Evolutionary conservation across 768 basidiomycete species (phyloP).

Genomic region (Tubosaeta sp.): DNA sequence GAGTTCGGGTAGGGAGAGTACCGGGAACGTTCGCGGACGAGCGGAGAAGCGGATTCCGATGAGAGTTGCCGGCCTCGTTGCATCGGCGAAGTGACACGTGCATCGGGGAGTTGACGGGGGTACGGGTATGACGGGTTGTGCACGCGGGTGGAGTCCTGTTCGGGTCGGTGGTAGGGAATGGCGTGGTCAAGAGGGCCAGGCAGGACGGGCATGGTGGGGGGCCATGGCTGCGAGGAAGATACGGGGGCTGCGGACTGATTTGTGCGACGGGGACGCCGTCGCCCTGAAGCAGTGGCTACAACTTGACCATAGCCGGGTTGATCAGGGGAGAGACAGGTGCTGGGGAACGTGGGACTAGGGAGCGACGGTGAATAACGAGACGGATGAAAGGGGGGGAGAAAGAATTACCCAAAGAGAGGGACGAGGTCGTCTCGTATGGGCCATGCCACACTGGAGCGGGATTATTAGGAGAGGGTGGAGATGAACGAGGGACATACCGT

Average conservation of each 20-base stretch:
- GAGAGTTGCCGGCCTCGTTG: slow-evolving; percentile 27
- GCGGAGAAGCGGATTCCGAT: slow-evolving; percentile 23
- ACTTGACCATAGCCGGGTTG: slow-evolving; percentile 87
- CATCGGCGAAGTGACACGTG: slow-evolving; percentile 28
- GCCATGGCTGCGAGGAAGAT: slow-evolving; percentile 41
- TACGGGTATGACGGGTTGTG: slow-evolving; percentile 28
- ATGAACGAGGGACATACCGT: slow-evolving; percentile 48
- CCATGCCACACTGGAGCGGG: slow-evolving; percentile 69
- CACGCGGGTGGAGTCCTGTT: slow-evolving; percentile 25
- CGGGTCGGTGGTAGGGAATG: slow-evolving; percentile 21
- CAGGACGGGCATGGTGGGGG: slow-evolving; percentile 36
- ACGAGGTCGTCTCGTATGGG: slow-evolving; percentile 80
- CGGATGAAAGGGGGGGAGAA: not conserved
- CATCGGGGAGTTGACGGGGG: slow-evolving; percentile 26
- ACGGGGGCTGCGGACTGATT: slow-evolving; percentile 37
- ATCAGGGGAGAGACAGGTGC: slow-evolving; percentile 78
- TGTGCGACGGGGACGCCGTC: slow-evolving; percentile 56
- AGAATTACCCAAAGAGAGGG: slow-evolving; percentile 78
- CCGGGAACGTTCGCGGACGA: slow-evolving; percentile 27
- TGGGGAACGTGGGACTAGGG: slow-evolving; percentile 75
- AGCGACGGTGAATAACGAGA: slow-evolving; percentile 16
- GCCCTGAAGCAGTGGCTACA: slow-evolving; percentile 54
- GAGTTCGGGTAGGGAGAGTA: slow-evolving; percentile 47
- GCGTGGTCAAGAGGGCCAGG: slow-evolving; percentile 23
- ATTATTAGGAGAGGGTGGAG: slow-evolving; percentile 10